A percentile compares a stretch with the other conserved stretches of the same genome.
Evolutionary conservation across 441 rosid species (phyloP).

Genomic region (Aquilaria agallochum): DNA sequence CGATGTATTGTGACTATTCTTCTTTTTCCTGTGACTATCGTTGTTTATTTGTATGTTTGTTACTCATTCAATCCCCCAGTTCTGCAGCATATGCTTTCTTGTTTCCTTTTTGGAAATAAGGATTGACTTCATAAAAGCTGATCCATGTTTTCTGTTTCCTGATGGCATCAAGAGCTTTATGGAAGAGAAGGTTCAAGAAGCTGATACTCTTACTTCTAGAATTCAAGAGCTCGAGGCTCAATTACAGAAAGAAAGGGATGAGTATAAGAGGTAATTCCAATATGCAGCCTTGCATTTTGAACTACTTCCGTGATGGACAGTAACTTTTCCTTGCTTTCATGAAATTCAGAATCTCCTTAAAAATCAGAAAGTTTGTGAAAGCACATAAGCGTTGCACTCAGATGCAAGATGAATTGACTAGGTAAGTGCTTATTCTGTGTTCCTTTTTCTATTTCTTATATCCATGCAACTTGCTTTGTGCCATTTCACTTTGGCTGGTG

Average conservation of each 20-base stretch:
- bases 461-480: neutral
- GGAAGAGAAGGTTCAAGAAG: constrained; percentile 74
- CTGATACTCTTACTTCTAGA: constrained; percentile 57
- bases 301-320: no score
- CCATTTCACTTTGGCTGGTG: neutral
- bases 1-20: no score
- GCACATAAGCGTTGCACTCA: constrained; percentile 51
- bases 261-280: constrained; percentile 53
- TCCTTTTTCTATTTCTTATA: constrained; percentile 8
- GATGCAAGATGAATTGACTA: constrained; percentile 74
- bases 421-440: constrained; percentile 31
- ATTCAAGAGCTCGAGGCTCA: constrained; percentile 71
- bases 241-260: constrained; percentile 69
- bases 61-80: neutral
- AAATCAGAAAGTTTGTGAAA: constrained; percentile 73
- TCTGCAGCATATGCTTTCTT: neutral
- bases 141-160: constrained; percentile 17
- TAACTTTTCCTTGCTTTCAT: neutral
- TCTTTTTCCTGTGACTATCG: no score
- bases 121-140: constrained; percentile 9
- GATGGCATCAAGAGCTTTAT: constrained; percentile 31
- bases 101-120: neutral
- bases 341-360: constrained; percentile 61
- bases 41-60: constrained; percentile 7
- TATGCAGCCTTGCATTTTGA: neutral